Evolutionary conservation across 148 eudicot species (phyloP).

Genomic region (Salicornia ramosissima): DNA sequence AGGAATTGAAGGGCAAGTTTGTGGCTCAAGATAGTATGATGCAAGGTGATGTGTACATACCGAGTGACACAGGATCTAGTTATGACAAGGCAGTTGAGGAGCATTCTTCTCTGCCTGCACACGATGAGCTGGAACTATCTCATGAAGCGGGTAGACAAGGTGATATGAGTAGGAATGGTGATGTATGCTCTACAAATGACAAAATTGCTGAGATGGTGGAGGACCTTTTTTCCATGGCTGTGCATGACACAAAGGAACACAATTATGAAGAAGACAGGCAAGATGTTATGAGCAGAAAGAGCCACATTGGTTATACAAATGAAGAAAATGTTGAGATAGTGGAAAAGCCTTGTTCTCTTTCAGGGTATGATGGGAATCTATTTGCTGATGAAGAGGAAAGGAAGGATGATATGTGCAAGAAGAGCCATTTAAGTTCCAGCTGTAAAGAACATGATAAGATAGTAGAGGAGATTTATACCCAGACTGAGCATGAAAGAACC

Average conservation of each 20-base stretch:
- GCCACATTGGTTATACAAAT: background rate
- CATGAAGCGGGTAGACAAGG: background rate
- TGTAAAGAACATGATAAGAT: conserved; percentile 14
- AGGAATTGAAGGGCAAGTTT: conserved; percentile 17
- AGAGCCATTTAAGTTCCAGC: conserved; percentile 1
- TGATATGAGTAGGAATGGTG: conserved; percentile 2
- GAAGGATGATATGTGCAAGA: background rate
- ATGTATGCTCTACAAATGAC: conserved; percentile 16
- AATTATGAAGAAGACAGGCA: background rate
- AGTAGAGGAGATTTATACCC: conserved; percentile 9
- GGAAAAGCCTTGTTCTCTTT: conserved; percentile 3
- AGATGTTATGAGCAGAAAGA: background rate
- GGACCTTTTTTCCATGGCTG: conserved; percentile 27
- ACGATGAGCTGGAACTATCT: conserved; percentile 14
- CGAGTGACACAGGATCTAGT: conserved; percentile 7
- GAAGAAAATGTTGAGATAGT: conserved; percentile 17
- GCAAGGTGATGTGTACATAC: conserved; percentile 3
- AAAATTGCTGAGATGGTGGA: conserved; percentile 27
- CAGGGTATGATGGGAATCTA: background rate
- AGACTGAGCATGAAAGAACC: conserved; percentile 10
- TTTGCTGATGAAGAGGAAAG: conserved; percentile 16
- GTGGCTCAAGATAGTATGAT: conserved; percentile 24
- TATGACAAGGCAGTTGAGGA: conserved; percentile 30
- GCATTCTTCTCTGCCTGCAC: conserved; percentile 19
- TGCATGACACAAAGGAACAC: conserved; percentile 17